Evolutionary conservation across 192 early-diverging fungal genomes (phyloP), one percentile per base, ranked within the genome.

Genomic region (Chytriomyces sp.): DNA sequence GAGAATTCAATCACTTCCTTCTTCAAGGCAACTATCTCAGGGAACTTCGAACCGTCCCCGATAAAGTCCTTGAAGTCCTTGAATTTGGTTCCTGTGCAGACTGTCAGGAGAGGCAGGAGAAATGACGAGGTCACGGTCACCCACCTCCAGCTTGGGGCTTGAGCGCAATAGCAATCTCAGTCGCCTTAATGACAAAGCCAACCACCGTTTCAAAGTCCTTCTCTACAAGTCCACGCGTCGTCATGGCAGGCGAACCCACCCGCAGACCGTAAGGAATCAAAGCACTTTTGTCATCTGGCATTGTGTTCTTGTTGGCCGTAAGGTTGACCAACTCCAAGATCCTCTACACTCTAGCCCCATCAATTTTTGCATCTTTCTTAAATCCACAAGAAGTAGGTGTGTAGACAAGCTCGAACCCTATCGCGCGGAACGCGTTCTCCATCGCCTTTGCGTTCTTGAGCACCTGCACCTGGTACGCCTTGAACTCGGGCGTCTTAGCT

Each of bases 261-360:
- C 97, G 90, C 61, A 99, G 87, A 53, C 97, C 97, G 64, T 92
- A 90, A 22, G 96, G 97, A 37, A 96, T 85, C 80, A 99, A 85
- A 0, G 97, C 97, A 33, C 85, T 88, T 77, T 93, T 95, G 79
- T 99, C 97, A 17, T 95, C 95, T 4, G 97, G 96, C 40, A 99
- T 93, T 0, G 97, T 99, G 89, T 99, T 99, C 85, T 99, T 99
- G 87, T 99, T 99, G 44, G 94, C 88, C 0, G 97, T 94, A 82
- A 99, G 94, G 80, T 99, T 99, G 80, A 88, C 91, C 64, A 97
- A 85, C 82, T 99, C 97, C 40, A 99, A 82, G 22, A 99, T 86
- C 52, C 95, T 88, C 84, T 99, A 96, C 0, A 96, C 94, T 68
- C 97, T 92, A 0, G 95, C 94, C 61, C 97, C 97, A 74, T 99